Conservation (phyloP, 2,329 filamentous ascomycete species). For the Ceratocystis eucalypticola region DNA sequence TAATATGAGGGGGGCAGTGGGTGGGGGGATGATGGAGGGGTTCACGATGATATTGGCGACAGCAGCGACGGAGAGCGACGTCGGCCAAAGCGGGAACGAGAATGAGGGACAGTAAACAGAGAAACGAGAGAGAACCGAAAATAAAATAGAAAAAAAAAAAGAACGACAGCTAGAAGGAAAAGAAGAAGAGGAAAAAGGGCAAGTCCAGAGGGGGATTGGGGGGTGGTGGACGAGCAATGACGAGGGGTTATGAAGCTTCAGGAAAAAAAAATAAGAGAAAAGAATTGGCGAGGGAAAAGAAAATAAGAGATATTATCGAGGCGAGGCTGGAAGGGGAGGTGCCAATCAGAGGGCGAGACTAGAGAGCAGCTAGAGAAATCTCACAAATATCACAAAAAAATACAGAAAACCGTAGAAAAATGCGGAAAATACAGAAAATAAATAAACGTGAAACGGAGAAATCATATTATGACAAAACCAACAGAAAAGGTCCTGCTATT, state of each 20-base stretch:
- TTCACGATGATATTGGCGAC: neutral
- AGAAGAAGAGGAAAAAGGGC: neutral
- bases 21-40: neutral
- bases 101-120: constrained; percentile 9
- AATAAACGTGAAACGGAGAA: too few species aligned
- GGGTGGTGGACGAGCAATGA: constrained; percentile 28
- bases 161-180: neutral
- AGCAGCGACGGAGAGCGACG: neutral
- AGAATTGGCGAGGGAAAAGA: constrained; percentile 38
- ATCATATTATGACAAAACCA: too few species aligned
- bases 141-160: neutral
- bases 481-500: too few species aligned
- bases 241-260: constrained; percentile 24
- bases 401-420: neutral
- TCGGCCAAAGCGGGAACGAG: neutral
- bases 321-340: neutral
- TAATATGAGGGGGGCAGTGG: neutral
- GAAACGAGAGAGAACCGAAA: constrained; percentile 10
- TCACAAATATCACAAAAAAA: neutral
- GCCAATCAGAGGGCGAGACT: too few species aligned
- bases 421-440: neutral
- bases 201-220: constrained; percentile 2
- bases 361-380: neutral
- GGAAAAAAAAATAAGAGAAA: constrained; percentile 35
- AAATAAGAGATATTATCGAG: constrained; percentile 31